A percentile compares a stretch with the other conserved stretches of the same genome.
Evolutionary conservation across 1,284 basidiomycete genomes (phyloP).

Genomic region (Tremellales sp.): DNA sequence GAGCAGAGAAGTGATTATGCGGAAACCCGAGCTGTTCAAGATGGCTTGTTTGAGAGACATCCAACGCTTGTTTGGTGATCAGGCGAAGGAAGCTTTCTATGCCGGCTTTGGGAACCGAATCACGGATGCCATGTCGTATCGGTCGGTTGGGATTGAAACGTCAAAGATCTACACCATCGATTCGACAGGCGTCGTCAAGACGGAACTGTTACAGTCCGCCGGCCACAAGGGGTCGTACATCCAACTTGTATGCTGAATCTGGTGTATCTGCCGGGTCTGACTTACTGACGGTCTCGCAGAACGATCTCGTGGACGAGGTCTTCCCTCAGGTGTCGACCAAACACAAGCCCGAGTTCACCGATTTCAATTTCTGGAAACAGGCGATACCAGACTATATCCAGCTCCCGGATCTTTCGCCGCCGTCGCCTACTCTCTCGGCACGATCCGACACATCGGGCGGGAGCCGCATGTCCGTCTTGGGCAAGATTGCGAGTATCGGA

Average conservation of each 20-base stretch:
- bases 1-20: constrained; percentile 88
- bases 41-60: constrained; percentile 99
- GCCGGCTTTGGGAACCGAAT: constrained; percentile 98
- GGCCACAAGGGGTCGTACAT: constrained; percentile 78
- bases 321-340: constrained; percentile 93
- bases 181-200: constrained; percentile 90
- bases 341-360: constrained; percentile 85
- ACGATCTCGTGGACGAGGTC: constrained; percentile 98
- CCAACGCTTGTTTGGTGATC: constrained; percentile 79
- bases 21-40: constrained; percentile 99
- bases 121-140: constrained; percentile 94
- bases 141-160: constrained; percentile 90
- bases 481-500: constrained; percentile 71
- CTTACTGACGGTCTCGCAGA: constrained; percentile 59
- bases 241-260: constrained; percentile 25
- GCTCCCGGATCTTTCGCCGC: constrained; percentile 84
- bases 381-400: constrained; percentile 72
- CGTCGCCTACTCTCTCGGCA: constrained; percentile 87
- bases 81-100: constrained; percentile 71
- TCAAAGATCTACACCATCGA: constrained; percentile 98
- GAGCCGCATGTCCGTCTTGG: constrained; percentile 70
- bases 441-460: constrained; percentile 78
- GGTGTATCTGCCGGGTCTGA: neutral
- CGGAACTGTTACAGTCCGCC: constrained; percentile 90
- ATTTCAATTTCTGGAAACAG: constrained; percentile 94